Base-by-base conservation (phyloP, 2,329 filamentous ascomycete species). In the Didymella pinodella region DNA sequence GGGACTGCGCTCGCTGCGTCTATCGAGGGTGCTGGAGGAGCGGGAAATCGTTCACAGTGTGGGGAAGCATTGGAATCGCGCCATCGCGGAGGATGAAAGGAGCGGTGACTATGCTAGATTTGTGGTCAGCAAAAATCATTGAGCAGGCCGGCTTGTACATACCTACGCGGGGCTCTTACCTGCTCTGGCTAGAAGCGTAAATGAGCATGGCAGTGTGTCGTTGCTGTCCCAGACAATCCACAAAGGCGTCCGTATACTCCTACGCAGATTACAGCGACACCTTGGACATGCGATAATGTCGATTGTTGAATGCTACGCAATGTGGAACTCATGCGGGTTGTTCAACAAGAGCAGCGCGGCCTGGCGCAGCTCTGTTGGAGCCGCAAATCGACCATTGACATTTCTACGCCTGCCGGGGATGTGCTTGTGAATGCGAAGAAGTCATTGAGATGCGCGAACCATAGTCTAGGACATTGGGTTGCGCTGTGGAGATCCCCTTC, bases 391-490 rank as follows among this genome's bases (percentile, higher is more conserved):
- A 25, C 40, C 46, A 51, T 51, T 54, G 56, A 34, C 46, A 29
- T 49, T 12, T 32, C 22, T 12, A 16, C 10, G 28, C 34, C 41
- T 25, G n/a, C n/a, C n/a, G 11, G 7, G 12, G 49, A 46, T 31
- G 46, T 46, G 7, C 8, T 28, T 18, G 12, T 18, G 38, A 4
- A 8, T 29, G 12, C 26, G 7, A 10, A 8, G 8, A 12, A 18
- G 25, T 2, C 45, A 58, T 54, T 29, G 56, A 58, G 45, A 58
- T 48, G 29, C 7, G 8, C n/a, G 4, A 8, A n/a, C 20, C n/a
- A 29, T 20, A 28, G 28, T 50, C 16, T 7, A 4, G 20, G 53
- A 53, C 46, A 59, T 60, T 57, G 54, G 52, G 61, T 51, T 51
- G 57, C 18, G 56, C 44, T 29, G 48, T 34, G 25, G 40, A 45